Evolutionary conservation across 768 basidiomycete genomes (phyloP), one percentile per base, ranked within the genome.

Genomic region (Plicaturopsis crispa): DNA sequence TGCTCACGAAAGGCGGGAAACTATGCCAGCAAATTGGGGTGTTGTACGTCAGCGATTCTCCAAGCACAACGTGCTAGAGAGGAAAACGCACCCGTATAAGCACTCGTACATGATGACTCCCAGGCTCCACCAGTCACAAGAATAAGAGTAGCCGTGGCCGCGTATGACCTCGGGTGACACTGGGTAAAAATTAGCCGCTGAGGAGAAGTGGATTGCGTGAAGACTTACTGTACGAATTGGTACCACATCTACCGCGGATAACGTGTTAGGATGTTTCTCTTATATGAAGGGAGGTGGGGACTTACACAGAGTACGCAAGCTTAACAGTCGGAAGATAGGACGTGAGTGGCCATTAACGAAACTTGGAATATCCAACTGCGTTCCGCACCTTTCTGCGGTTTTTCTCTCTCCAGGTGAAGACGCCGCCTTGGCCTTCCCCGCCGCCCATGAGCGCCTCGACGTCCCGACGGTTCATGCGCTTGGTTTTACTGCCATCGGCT

Each of bases 81-180:
- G 36, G 39, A 47, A 55, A 42, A 68, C 79, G 47, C 57, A 88
- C 84, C 86, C 88, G 52, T 91, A 93, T 57, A 96, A 67, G 56
- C 88, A 91, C 60, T 97, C 92, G 53, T 84, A 97, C 80, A 91
- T 87, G 57, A 99, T 97, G 39, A 96, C 85, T 10, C 92, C 93
- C 33, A 97, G 73, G 62, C 86, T 90, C 94, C 94, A 99, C 92
- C 92, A 98, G 55, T 98, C 94, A 56, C 91, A 94, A 24, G 84
- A 86, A 62, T 87, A 93, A 26, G 84, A 79, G 61, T 98, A 97
- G 18, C 92, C 93, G 54, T 88, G 84, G 16, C 86, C 85, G 49
- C 86, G 77, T 54, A 91, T 88, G 33, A 90, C 88, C 58, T 90
- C 87, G 31, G 87, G 88, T 6, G 85, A 88, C 86, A 89, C 88